These are phyloP conservation scores for Cornus suecica DNA, from an alignment of 148 eudicot species.

Conservation along the genomic window DNA sequence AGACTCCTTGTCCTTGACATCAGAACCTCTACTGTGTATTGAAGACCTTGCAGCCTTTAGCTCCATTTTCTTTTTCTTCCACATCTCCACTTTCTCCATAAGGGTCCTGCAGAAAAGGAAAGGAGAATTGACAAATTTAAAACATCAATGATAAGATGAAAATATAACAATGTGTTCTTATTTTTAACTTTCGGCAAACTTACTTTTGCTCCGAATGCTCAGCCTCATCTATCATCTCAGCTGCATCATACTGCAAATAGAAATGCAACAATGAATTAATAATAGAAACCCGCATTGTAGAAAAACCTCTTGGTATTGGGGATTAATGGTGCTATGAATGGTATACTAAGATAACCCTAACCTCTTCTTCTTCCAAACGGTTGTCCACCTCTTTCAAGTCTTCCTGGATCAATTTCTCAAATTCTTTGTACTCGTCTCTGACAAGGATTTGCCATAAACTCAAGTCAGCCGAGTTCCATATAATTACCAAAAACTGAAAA, in stretches of 20 bases:
- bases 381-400: conserved; percentile 85
- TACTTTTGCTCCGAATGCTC: conserved; percentile 83
- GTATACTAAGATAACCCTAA: conserved; percentile 8
- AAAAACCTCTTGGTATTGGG: background rate
- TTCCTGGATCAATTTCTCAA: conserved; percentile 78
- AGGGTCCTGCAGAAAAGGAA: conserved; percentile 39
- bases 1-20: conserved; percentile 33
- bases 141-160: background rate
- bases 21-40: conserved; percentile 25
- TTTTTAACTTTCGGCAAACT: conserved; percentile 13
- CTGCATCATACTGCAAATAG: conserved; percentile 78
- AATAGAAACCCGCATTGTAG: background rate
- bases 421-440: conserved; percentile 96
- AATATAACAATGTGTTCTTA: background rate
- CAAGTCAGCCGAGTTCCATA: background rate
- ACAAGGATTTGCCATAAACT: conserved; percentile 17
- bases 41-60: conserved; percentile 54
- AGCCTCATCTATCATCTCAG: conserved; percentile 85
- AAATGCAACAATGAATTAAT: conserved; percentile 4
- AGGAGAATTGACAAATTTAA: background rate
- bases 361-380: conserved; percentile 93
- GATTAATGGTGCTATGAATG: conserved; percentile 8
- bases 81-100: conserved; percentile 64
- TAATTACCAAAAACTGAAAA: background rate
- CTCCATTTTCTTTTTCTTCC: conserved; percentile 75